Conservation (phyloP, 805 yeast species). For the Candida corydali region DNA sequence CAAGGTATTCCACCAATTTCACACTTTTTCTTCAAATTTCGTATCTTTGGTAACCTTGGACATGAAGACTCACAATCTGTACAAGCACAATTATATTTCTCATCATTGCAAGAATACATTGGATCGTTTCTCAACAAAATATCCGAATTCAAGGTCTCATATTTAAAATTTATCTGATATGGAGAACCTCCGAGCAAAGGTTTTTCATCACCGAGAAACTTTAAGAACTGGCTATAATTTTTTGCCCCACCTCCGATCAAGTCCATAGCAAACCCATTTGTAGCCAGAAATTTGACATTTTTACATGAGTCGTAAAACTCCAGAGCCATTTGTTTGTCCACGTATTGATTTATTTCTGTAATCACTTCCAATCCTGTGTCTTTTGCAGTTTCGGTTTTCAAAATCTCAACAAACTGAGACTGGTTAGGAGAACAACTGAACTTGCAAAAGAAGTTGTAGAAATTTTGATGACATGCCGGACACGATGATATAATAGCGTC, state of each 20-base stretch:
- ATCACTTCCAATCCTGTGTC: conserved; percentile 58
- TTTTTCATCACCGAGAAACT: conserved; percentile 91
- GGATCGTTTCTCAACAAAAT: conserved; percentile 23
- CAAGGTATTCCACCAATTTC: conserved; percentile 64
- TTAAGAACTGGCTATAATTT: conserved; percentile 65
- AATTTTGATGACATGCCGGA: conserved; percentile 89
- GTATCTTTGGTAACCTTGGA: conserved; percentile 56
- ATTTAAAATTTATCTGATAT: conserved; percentile 79
- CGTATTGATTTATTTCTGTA: conserved; percentile 61
- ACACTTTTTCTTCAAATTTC: conserved; percentile 39
- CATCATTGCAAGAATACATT: conserved; percentile 56
- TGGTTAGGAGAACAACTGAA: conserved; percentile 91
- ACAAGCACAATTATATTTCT: conserved; percentile 76
- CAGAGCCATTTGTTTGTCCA: conserved; percentile 57
- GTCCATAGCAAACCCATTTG: conserved; percentile 96
- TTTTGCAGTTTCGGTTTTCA: conserved; percentile 45
- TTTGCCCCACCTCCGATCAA: conserved; percentile 96
- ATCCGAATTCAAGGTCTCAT: too few relatives aligned
- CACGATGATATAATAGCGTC: conserved; percentile 48
- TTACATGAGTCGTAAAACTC: conserved; percentile 80
- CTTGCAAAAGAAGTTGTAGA: conserved; percentile 76
- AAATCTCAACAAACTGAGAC: conserved; percentile 66
- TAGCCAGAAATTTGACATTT: conserved; percentile 85
- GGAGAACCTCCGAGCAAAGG: conserved; percentile 95
- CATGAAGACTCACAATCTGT: conserved; percentile 83